These are phyloP conservation scores for Kwoniella mangroviensis DNA, from an alignment of 768 basidiomycete species.

Conservation along the genomic window DNA sequence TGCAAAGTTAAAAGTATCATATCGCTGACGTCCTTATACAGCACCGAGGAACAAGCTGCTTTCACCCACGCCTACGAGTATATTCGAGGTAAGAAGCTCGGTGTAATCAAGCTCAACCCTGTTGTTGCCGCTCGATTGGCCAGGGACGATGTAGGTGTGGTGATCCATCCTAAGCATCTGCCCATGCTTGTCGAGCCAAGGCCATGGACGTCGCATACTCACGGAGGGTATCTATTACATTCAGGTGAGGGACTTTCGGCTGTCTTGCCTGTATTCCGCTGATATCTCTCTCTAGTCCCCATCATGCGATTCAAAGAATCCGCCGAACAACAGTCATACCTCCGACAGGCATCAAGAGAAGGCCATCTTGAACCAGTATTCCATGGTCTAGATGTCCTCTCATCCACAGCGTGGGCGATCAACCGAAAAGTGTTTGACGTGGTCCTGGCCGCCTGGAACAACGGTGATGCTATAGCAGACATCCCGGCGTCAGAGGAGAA, in stretches of 20 bases:
- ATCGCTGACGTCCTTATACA: constrained; percentile 49
- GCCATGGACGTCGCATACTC: constrained; percentile 76
- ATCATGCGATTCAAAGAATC: constrained; percentile 95
- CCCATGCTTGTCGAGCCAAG: constrained; percentile 93
- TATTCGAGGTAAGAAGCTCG: constrained; percentile 89
- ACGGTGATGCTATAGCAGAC: constrained; percentile 78
- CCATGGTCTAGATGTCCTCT: constrained; percentile 85
- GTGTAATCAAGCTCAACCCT: constrained; percentile 84
- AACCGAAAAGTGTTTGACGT: constrained; percentile 77
- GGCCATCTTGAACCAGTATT: constrained; percentile 84
- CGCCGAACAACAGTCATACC: constrained; percentile 77
- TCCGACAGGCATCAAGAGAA: constrained; percentile 71
- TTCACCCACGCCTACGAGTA: constrained; percentile 93
- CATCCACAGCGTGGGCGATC: constrained; percentile 86
- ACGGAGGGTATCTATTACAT: constrained; percentile 84
- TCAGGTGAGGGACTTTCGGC: constrained; percentile 63
- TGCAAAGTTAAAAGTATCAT: too few species aligned
- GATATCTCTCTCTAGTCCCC: constrained; percentile 60
- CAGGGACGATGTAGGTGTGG: constrained; percentile 70
- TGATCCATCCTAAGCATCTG: constrained; percentile 88
- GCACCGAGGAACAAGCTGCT: constrained; percentile 80
- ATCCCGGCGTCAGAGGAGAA: constrained; percentile 74
- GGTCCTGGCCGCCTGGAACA: constrained; percentile 83
- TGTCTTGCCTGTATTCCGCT: background rate
- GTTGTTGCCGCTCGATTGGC: constrained; percentile 76